phyloP scores from a whole-genome alignment of 1,284 basidiomycete genomes.

The Ganoderma lucidum region DNA sequence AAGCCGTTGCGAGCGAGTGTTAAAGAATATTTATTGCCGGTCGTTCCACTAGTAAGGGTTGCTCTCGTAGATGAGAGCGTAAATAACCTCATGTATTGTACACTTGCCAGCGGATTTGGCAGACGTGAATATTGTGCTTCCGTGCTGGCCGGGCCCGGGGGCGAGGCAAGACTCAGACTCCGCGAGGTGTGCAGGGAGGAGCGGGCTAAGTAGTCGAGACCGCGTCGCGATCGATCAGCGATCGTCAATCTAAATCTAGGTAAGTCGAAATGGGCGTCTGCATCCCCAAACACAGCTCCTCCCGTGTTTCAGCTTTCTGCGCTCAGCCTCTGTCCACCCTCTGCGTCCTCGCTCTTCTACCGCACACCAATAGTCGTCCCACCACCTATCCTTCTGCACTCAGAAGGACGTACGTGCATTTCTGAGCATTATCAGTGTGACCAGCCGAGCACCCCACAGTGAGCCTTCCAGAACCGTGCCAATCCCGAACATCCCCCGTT shows the following conservation, averaged over 20 bases:
- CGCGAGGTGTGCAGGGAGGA: not conserved
- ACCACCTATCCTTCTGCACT: not conserved
- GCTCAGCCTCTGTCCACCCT: not conserved
- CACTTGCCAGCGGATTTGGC: too few relatives aligned
- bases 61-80: too few relatives aligned
- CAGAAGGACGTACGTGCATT: not conserved
- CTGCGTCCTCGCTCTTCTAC: not conserved
- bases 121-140: too few relatives aligned
- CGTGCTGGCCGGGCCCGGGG: not conserved
- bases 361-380: not conserved
- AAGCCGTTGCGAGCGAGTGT: too few relatives aligned
- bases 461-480: not conserved
- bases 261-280: not conserved
- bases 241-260: not conserved
- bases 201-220: not conserved
- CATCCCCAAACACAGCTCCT: not conserved
- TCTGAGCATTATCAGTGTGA: not conserved
- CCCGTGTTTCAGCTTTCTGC: not conserved
- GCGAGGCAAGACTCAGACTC: not conserved
- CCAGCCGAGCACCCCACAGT: not conserved
- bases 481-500: conserved; percentile 4
- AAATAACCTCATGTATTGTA: too few relatives aligned
- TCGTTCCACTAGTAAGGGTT: too few relatives aligned
- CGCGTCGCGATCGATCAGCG: not conserved
- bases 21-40: too few relatives aligned